Percentiles rank a stretch among this genome's conserved stretches.
Evolutionary conservation across 495 filamentous ascomycete genomes (phyloP).

Genomic region (Penicillium fimorum): DNA sequence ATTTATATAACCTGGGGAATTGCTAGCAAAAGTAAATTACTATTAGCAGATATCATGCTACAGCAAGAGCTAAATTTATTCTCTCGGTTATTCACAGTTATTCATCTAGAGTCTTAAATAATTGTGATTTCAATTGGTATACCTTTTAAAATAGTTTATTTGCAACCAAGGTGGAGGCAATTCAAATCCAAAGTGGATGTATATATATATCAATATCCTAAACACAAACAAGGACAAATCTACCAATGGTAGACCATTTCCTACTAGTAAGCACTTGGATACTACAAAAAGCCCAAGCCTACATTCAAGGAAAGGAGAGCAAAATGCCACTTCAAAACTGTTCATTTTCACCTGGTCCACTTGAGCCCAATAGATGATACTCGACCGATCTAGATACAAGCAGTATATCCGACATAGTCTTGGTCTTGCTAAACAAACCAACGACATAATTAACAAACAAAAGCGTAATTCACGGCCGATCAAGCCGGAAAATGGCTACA

Average conservation of each 20-base stretch:
- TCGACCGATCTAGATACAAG: background rate
- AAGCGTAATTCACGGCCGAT: background rate
- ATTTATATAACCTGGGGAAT: background rate
- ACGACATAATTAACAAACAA: background rate
- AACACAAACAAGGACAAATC: background rate
- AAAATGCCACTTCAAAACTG: background rate
- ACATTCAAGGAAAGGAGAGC: background rate
- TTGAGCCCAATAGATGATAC: background rate
- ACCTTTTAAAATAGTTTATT: background rate
- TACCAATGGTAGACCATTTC: too few species aligned
- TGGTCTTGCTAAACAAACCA: background rate
- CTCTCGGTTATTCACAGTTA: too few species aligned
- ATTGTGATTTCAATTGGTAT: too few species aligned
- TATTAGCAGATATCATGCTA: background rate
- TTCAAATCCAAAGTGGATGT: background rate
- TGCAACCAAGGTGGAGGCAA: background rate
- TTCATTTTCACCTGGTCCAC: constrained; percentile 1
- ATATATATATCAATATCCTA: background rate
- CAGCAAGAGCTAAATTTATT: background rate
- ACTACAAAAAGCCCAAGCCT: background rate
- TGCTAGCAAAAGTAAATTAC: background rate
- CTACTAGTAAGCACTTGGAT: background rate
- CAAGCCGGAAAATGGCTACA: background rate
- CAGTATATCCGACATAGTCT: background rate
- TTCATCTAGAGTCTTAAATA: too few species aligned